Evolutionary conservation across 768 basidiomycete species (phyloP), one percentile per base, ranked within the genome.

Genomic region (Suillus fuscotomentosus): DNA sequence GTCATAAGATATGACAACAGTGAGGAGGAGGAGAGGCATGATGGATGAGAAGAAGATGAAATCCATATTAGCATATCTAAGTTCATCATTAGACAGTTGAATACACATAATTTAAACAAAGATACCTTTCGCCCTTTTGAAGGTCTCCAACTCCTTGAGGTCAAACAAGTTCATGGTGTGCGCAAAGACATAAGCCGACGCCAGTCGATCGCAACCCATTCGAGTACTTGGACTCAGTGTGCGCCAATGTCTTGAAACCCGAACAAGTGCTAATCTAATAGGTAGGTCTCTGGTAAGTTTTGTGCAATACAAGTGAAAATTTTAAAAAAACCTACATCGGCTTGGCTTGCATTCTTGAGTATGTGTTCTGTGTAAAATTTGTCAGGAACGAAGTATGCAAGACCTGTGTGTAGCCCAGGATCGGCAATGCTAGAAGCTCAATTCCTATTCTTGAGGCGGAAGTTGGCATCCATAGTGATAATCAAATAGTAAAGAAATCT

Each of bases 11-110:
- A 72, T 54, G 55, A 54, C 36, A 15, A 42, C 15, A 6, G 41
- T 5, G 41, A 42, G 42, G 8, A 43, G 43, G 43, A 43, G 43
- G 43, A 43, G 43, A 43, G 43, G 43, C 2, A 63, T 57, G 10
- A 64, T 39, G 4, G 45, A 36, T 1, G 65, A 71, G 10, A 69
- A 71, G 53, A 79, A 72, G 6, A 78, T 65, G 56, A 71, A 80
- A 59, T 80, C 77, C 70, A 78, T 79, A 65, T 79, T 80, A n/a
- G 55, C 43, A 31, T 57, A 51, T 45, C 55, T 57, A 24, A 55
- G 27, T 51, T 34, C 34, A 1, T 43, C 3, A 60, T 54, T 43
- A 54, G 64, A 53, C 43, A 20, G 31, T 56, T 31, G 47, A 9
- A 63, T 11, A 38, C 22, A 38, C 1, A 24, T 31, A 17, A 15